A percentile compares a stretch with the other conserved stretches of the same genome.
Evolutionary conservation across 805 yeast species (phyloP).

Genomic region (Lipomyces starkeyi): DNA sequence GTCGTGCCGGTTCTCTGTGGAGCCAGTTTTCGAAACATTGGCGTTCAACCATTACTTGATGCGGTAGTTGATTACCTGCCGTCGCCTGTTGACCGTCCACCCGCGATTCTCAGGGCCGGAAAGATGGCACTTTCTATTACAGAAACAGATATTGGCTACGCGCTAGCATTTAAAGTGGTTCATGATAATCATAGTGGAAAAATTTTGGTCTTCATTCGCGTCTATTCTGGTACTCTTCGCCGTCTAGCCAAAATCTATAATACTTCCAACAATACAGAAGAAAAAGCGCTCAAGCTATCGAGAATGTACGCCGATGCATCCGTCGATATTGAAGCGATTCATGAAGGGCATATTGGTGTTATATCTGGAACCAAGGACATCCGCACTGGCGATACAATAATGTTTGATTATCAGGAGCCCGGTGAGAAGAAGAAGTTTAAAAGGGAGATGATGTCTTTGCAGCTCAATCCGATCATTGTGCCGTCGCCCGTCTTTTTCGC

Average conservation of each 20-base stretch:
- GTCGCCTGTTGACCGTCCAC: conserved; percentile 68
- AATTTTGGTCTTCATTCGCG: conserved; percentile 81
- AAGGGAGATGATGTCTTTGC: conserved; percentile 15
- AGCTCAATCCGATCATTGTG: conserved; percentile 72
- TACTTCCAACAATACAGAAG: conserved; percentile 69
- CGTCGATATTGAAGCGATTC: conserved; percentile 65
- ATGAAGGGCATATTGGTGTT: conserved; percentile 90
- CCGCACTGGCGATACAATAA: conserved; percentile 88
- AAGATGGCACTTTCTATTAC: background rate
- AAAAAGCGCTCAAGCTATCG: conserved; percentile 70
- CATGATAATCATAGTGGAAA: conserved; percentile 81
- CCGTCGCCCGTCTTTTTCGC: conserved; percentile 96
- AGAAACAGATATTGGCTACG: conserved; percentile 49
- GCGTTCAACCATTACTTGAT: conserved; percentile 92
- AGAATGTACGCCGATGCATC: conserved; percentile 90
- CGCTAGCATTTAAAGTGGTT: conserved; percentile 89
- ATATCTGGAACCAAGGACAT: conserved; percentile 73
- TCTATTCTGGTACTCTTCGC: conserved; percentile 78
- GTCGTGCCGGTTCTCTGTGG: conserved; percentile 90
- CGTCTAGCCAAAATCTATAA: conserved; percentile 68
- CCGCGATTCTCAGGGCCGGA: conserved; percentile 42
- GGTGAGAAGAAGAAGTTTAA: conserved; percentile 31
- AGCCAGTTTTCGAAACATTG: conserved; percentile 88
- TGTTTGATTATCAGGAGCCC: conserved; percentile 52
- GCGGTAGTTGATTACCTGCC: conserved; percentile 81